Percentiles rank a stretch among this genome's conserved stretches.
Conservation (phyloP, 495 filamentous ascomycete genomes). For the Jackrogersella multiformis region DNA sequence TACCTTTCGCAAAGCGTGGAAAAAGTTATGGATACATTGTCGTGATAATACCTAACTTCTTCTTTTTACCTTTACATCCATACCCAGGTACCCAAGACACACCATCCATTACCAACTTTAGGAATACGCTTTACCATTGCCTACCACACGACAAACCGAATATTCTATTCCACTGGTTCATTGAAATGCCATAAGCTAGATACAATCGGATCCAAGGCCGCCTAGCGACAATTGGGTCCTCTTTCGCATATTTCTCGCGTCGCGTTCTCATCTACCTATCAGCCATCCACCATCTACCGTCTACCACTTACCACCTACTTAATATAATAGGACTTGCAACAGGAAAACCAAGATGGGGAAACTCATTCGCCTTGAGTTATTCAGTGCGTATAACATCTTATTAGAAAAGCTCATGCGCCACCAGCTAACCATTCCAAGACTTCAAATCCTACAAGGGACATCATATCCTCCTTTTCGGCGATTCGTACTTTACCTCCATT, state of each 20-base stretch:
- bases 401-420: slow-evolving; percentile 9
- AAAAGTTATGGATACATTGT: slow-evolving; percentile 3
- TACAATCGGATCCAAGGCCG: slow-evolving; percentile 18
- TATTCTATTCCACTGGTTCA: neutral
- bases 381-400: slow-evolving; percentile 69
- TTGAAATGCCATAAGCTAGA: slow-evolving; percentile 37
- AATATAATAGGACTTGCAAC: slow-evolving; percentile 1
- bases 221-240: slow-evolving; percentile 29
- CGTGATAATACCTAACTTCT: neutral
- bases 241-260: slow-evolving; percentile 40
- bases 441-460: slow-evolving; percentile 99
- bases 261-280: slow-evolving; percentile 26
- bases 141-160: slow-evolving; percentile 4
- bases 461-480: slow-evolving; percentile 92
- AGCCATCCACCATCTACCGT: neutral
- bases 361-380: slow-evolving; percentile 92
- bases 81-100: neutral
- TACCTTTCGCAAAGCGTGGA: neutral
- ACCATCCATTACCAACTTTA: neutral
- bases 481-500: slow-evolving; percentile 99
- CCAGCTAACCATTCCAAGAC: slow-evolving; percentile 64
- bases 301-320: neutral
- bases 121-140: slow-evolving; percentile 1
- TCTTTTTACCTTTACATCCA: neutral
- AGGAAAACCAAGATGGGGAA: slow-evolving; percentile 69